Evolutionary conservation across 768 basidiomycete species (phyloP).

Genomic region (Tephrocybe sp.): DNA sequence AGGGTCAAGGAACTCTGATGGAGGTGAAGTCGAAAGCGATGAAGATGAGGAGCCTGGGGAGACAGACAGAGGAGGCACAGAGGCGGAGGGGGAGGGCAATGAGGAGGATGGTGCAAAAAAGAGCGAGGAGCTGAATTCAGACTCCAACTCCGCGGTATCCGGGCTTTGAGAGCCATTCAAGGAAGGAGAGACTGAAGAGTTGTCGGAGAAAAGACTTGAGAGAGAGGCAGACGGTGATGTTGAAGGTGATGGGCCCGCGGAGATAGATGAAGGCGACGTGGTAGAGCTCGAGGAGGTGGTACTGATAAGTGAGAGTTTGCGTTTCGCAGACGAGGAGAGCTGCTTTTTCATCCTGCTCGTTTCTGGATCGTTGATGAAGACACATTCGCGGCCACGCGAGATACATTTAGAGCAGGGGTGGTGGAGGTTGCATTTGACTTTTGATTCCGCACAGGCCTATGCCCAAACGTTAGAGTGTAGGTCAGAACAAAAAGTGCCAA

Average conservation of each 20-base stretch:
- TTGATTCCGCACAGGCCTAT: neutral
- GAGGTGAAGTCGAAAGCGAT: slow-evolving; percentile 36
- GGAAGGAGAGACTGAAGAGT: no score
- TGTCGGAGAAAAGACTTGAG: slow-evolving; percentile 9
- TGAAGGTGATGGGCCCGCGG: slow-evolving; percentile 35
- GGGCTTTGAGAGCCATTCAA: neutral
- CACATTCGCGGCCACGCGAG: neutral
- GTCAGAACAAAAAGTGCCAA: neutral
- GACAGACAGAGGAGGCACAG: slow-evolving; percentile 14
- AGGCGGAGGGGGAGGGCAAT: neutral
- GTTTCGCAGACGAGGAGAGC: slow-evolving; percentile 25
- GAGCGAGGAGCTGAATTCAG: slow-evolving; percentile 1
- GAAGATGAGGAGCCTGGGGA: slow-evolving; percentile 34
- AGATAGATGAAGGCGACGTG: slow-evolving; percentile 22
- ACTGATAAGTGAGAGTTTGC: slow-evolving; percentile 12
- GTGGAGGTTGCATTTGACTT: neutral
- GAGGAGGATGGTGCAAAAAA: slow-evolving; percentile 11
- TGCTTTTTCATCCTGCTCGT: slow-evolving; percentile 36
- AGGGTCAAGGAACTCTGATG: slow-evolving; percentile 34
- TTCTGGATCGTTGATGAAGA: slow-evolving; percentile 54
- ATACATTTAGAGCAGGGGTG: neutral
- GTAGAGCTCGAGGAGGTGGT: neutral
- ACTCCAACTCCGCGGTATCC: slow-evolving; percentile 7
- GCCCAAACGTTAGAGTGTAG: neutral
- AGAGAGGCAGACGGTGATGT: slow-evolving; percentile 1